Conservation (phyloP, 1,284 basidiomycete species). For the Sporisorium scitamineum region DNA sequence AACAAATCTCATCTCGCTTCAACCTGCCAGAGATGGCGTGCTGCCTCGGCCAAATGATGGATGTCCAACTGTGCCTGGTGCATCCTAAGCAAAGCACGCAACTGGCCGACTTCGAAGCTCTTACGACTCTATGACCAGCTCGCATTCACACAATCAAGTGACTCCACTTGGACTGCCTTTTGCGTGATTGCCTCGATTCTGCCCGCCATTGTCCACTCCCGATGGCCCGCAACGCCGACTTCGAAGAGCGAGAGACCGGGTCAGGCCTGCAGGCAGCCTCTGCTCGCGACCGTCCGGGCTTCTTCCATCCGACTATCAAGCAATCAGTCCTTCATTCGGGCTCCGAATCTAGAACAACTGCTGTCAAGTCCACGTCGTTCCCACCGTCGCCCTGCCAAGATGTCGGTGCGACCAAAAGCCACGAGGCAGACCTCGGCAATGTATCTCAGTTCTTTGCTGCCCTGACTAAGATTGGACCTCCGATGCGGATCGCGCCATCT, state of each 20-base stretch:
- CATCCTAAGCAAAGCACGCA: conserved; percentile 32
- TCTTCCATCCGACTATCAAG: too few species aligned
- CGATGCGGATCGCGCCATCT: conserved; percentile 11
- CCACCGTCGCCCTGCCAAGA: not conserved
- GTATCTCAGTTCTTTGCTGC: not conserved
- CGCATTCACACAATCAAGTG: not conserved
- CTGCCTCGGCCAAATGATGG: conserved; percentile 24
- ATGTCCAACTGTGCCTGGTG: conserved; percentile 19
- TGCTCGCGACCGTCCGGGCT: not conserved
- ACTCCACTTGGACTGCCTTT: not conserved
- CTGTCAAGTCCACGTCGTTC: not conserved
- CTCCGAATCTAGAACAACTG: not conserved
- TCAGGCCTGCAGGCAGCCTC: not conserved
- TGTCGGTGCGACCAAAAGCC: not conserved
- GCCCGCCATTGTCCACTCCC: not conserved
- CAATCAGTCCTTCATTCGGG: not conserved
- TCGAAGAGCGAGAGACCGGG: not conserved
- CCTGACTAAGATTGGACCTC: conserved; percentile 14
- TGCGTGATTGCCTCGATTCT: conserved; percentile 9
- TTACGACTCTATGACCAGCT: too few species aligned
- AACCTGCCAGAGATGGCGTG: conserved; percentile 21
- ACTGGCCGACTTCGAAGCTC: conserved; percentile 3
- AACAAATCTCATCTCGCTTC: not conserved
- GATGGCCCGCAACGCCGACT: not conserved
- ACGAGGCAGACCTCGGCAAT: conserved; percentile 19